phyloP scores from a whole-genome alignment of 768 basidiomycete species.

The Auricularia sp. region DNA sequence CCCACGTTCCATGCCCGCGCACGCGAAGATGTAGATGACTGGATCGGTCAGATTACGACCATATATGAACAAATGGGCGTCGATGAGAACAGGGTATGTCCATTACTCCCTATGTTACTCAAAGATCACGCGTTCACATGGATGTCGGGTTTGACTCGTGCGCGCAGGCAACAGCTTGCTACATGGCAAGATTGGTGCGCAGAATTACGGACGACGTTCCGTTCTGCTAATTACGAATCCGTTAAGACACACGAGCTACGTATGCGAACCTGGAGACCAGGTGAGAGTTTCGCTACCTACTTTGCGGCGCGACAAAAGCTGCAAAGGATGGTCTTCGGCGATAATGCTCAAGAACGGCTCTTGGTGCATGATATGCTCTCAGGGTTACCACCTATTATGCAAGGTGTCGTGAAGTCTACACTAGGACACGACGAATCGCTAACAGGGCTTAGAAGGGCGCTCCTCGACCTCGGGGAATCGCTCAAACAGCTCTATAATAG shows the following conservation, averaged over 20 bases:
- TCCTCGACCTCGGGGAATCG: too few relatives aligned
- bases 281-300: background rate
- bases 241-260: background rate
- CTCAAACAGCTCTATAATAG: too few relatives aligned
- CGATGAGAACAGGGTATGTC: background rate
- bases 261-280: background rate
- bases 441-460: too few relatives aligned
- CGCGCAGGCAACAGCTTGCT: background rate
- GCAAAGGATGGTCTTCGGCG: background rate
- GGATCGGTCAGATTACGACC: background rate
- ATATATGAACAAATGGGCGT: background rate
- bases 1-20: background rate
- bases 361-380: background rate
- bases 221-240: background rate
- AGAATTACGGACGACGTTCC: background rate
- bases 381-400: background rate
- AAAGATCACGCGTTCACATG: background rate
- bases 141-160: background rate
- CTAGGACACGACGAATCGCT: too few relatives aligned
- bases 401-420: background rate
- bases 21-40: background rate
- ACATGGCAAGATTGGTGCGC: background rate
- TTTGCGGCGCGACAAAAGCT: background rate
- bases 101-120: background rate
- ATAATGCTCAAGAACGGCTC: background rate